phyloP scores from a whole-genome alignment of 2,329 filamentous ascomycete species.

The Emericellopsis atlantica region DNA sequence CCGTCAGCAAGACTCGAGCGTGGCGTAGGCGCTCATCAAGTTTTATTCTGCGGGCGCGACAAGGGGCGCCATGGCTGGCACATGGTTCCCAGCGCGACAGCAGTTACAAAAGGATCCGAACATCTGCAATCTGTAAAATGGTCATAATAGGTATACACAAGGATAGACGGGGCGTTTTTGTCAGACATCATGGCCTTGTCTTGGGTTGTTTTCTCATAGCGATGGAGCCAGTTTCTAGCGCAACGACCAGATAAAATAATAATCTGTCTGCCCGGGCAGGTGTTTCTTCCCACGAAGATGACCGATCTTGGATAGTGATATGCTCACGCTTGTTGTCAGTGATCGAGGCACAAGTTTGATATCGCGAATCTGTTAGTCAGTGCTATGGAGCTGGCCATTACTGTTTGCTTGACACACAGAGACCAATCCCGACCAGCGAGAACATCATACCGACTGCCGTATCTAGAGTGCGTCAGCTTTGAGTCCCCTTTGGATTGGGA shows the following conservation, averaged over 20 bases:
- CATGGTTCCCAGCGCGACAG: too few species aligned
- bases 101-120: too few species aligned
- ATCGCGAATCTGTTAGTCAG: neutral
- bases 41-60: too few species aligned
- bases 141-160: too few species aligned
- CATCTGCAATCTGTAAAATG: too few species aligned
- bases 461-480: constrained; percentile 32
- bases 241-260: neutral
- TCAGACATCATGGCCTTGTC: neutral
- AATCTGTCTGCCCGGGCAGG: constrained; percentile 3
- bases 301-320: too few species aligned
- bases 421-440: constrained; percentile 65
- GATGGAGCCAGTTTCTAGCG: neutral
- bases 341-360: too few species aligned
- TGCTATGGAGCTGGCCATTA: neutral
- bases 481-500: neutral
- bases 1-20: too few species aligned
- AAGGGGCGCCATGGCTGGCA: too few species aligned
- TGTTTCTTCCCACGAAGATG: neutral
- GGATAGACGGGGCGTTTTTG: too few species aligned
- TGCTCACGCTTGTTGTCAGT: neutral
- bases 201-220: neutral
- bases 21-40: too few species aligned
- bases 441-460: constrained; percentile 74
- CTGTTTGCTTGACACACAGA: constrained; percentile 64